phyloP scores from a whole-genome alignment of 202 grass and related monocot genomes.

The Alloteropsis angusta region DNA sequence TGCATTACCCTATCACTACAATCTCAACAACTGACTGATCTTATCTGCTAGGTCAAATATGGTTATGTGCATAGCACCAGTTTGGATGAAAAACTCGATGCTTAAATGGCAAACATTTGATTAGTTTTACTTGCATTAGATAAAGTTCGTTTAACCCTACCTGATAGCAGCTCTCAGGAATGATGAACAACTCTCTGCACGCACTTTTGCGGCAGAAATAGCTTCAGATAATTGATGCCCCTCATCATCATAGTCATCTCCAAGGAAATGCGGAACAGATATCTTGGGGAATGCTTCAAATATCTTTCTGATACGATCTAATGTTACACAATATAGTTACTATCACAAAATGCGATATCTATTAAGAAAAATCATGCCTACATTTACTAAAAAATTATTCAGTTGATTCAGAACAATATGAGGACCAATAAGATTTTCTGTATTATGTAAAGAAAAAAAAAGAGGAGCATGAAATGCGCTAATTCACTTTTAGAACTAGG shows the following conservation, averaged over 20 bases:
- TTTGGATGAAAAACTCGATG: slow-evolving; percentile 10
- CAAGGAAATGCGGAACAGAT: slow-evolving; percentile 58
- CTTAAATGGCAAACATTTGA: not conserved
- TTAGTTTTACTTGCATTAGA: slow-evolving; percentile 4
- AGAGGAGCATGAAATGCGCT: not conserved
- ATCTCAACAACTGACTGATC: not conserved
- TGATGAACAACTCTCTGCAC: slow-evolving; percentile 82
- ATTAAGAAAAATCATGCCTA: not conserved
- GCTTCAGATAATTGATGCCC: slow-evolving; percentile 81
- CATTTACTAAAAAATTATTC: slow-evolving; percentile 8
- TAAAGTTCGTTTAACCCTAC: slow-evolving; percentile 34
- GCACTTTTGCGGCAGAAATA: slow-evolving; percentile 73
- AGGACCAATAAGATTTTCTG: not conserved
- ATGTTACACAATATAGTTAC: slow-evolving; percentile 35
- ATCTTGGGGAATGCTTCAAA: slow-evolving; percentile 84
- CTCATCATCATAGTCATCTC: slow-evolving; percentile 71
- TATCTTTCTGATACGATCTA: slow-evolving; percentile 73
- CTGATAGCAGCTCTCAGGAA: slow-evolving; percentile 84
- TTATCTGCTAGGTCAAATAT: slow-evolving; percentile 13
- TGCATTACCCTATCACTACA: slow-evolving; percentile 14
- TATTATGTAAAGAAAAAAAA: not conserved
- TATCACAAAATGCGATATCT: slow-evolving; percentile 20
- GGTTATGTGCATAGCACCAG: not conserved
- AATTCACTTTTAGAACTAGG: not conserved
- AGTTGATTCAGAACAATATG: slow-evolving; percentile 8